These are phyloP conservation scores for Arctium minus DNA, from an alignment of 129 eudicot genomes.

Conservation along the genomic window DNA sequence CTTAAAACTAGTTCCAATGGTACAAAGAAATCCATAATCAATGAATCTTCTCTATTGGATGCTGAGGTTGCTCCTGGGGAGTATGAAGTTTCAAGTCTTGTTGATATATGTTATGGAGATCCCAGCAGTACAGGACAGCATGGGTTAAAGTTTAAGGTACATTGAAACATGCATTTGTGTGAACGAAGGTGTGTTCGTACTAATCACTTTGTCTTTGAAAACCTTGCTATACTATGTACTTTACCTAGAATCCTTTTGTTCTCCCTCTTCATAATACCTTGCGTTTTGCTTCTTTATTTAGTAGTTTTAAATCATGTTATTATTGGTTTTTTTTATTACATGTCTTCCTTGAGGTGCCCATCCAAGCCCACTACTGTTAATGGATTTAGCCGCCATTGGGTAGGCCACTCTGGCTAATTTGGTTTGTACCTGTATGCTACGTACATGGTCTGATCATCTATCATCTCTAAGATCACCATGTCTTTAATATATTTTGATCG, in stretches of 20 bases:
- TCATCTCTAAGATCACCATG: no score
- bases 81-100: conserved; percentile 61
- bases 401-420: no score
- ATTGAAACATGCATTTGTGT: background rate
- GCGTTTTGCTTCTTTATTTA: background rate
- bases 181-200: background rate
- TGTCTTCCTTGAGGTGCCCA: no score
- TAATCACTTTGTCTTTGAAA: background rate
- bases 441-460: no score
- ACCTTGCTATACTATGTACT: background rate
- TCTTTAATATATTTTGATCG: background rate
- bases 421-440: no score
- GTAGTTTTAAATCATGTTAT: background rate
- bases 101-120: conserved; percentile 84
- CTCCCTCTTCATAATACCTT: background rate
- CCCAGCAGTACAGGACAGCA: conserved; percentile 50
- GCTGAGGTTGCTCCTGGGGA: conserved; percentile 45
- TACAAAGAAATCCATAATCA: conserved; percentile 8
- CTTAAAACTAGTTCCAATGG: conserved; percentile 18
- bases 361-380: no score
- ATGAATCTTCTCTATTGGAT: conserved; percentile 28
- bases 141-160: conserved; percentile 84
- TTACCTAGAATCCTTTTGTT: background rate
- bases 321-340: no score
- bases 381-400: no score